Evolutionary conservation across 140 eudicot genomes (phyloP), one percentile per base, ranked within the genome.

Genomic region (Cichorium intybus): DNA sequence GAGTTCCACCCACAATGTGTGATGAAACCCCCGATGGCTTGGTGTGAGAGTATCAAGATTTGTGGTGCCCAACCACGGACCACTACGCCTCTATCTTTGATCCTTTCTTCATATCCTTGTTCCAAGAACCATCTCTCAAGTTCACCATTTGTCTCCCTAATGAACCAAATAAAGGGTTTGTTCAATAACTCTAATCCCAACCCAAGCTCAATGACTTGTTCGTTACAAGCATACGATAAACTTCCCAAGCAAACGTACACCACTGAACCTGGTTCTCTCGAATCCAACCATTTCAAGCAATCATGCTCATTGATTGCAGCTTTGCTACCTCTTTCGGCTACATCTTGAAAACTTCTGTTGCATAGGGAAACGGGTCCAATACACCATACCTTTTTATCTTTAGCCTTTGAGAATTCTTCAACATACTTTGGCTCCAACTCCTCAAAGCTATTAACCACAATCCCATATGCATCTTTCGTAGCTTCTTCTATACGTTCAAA

Each of bases 191-290:
- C 86, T 6, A 84, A 52, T 5, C 79, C 90, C 37, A 73, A 16
- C 0, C 60, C 86, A 8, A 84, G 77, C 68, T 84, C 90, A 29
- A 80, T 66, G 9, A 51, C 7, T 46, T 84, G 90, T 10, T 66
- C 27, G 2, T 77, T 23, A 2, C 39, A 29, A 1, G 66, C 24
- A 15, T 54, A 41, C 1, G 68, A 52, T 18, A 80, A 6, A 75
- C 86, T 84, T 26, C 90, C 90, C 5, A 80, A 69, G 15, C 86
- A 80, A 27, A 68, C 77, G 24, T 69, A 84, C 8, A 84, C 17
- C 1, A 77, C 86, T 0, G 86, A 73, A 18, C 56, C 29, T 1
- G 69, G 62, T 15, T 73, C 77, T 48, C 21, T 31, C 0, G 71
- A 64, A 50, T 84, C 81, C 0, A 80, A 59, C 90, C 86, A 84